phyloP scores from a whole-genome alignment of 2,329 filamentous ascomycete species.

The Fusarium sp. region DNA sequence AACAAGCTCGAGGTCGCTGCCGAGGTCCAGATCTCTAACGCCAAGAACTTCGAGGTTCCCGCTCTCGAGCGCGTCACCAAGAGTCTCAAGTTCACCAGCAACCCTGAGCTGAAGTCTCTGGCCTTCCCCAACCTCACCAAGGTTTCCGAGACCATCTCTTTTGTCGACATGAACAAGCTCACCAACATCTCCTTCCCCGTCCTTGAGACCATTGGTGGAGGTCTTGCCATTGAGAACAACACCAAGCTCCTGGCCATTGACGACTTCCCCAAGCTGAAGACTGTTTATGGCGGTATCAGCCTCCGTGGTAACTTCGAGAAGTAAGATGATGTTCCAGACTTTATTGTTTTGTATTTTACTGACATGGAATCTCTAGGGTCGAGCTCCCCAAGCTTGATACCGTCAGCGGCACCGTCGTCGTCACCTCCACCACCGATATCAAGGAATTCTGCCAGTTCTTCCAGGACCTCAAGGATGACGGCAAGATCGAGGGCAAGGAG shows the following conservation, averaged over 20 bases:
- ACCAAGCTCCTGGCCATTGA: conserved; percentile 70
- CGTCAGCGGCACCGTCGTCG: conserved; percentile 75
- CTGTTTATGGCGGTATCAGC: conserved; percentile 80
- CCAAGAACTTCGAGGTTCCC: conserved; percentile 75
- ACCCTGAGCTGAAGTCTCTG: conserved; percentile 68
- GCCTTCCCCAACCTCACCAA: conserved; percentile 73
- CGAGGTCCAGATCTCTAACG: conserved; percentile 70
- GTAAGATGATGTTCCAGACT: conserved; percentile 61
- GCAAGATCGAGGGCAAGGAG: conserved; percentile 54
- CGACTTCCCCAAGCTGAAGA: conserved; percentile 72
- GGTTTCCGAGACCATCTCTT: conserved; percentile 64
- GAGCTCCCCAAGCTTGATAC: conserved; percentile 70
- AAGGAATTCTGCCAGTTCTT: conserved; percentile 62
- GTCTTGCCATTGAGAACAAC: conserved; percentile 91
- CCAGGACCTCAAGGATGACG: conserved; percentile 51
- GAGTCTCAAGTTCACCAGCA: conserved; percentile 84
- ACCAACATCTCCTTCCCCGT: conserved; percentile 77
- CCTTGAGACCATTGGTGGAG: conserved; percentile 75
- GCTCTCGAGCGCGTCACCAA: conserved; percentile 75
- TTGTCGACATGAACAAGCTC: conserved; percentile 68
- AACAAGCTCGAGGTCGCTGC: conserved; percentile 72
- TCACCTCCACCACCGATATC: conserved; percentile 71
- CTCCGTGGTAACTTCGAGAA: conserved; percentile 83
- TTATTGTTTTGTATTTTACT: background rate
- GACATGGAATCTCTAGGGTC: conserved; percentile 61